Base-by-base conservation (phyloP, 352 stramenopile species). In the Pythium insidiosum region DNA sequence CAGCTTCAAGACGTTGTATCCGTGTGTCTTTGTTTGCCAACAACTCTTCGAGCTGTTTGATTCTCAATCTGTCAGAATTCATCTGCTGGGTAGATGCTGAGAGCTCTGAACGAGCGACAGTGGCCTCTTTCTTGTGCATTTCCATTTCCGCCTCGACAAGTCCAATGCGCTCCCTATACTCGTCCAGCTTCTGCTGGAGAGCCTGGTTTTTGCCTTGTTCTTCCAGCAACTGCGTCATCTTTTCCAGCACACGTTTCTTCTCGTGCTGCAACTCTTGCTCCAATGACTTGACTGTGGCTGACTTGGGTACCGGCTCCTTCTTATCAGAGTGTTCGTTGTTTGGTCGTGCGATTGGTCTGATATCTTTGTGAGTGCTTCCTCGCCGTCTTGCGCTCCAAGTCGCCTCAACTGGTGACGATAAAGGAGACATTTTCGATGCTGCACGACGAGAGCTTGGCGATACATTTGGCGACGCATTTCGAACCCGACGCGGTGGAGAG, bases 141-240 rank as follows among this genome's bases (percentile, higher is more conserved):
- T 45, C 24, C 24, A 81, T 43, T 35, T 70, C 65, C 3, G 56
- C 35, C 44, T 86, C 54, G 23, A 33, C 28, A 33, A 33, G 28
- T n/a, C n/a, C n/a, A n/a, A n/a, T n/a, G 15, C 28, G 28, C 15
- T 9, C 15, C 15, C 15, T 9, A 13, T 72, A 42, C 9, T 34
- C 40, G 23, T 73, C 56, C 6, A 85, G 20, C 41, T 65, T 58
- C 9, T 59, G 63, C 40, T 72, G 61, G 10, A 86, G 48, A 7
- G 74, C 63, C 46, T 85, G 72, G 21, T 56, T 77, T 42, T 82
- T 86, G 29, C 56, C 56, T 41, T 90, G 72, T 23, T 86, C 74
- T 13, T 84, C 62, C 5, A 86, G 54, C 15, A 88, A 39, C 23
- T 79, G 66, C 2, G 70, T 75, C 68, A 81, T 84, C 45, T 84